Base-by-base conservation (phyloP, 2,329 filamentous ascomycete species). In the Cladosporium halotolerans region DNA sequence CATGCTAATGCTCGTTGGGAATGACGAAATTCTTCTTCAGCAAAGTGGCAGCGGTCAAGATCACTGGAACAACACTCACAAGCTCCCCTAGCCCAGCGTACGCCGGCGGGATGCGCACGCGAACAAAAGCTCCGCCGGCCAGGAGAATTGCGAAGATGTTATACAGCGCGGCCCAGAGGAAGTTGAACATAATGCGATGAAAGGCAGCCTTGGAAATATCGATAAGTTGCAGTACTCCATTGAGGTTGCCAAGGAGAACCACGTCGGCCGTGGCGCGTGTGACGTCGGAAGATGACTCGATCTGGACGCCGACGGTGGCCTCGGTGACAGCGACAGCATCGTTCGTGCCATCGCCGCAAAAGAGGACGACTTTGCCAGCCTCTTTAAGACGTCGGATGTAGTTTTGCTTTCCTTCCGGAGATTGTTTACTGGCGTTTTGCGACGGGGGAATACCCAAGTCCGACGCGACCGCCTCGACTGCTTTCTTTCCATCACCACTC, bases 281-380 rank as follows among this genome's bases (percentile, higher is more conserved):
- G 1, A 90, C 75, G 53, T 89, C 86, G 1, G 77, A 81, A 4
- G 76, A 74, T 53, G 73, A 76, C 55, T 78, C 79, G 65, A 92
- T 80, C 58, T 88, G 84, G 0, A 90, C 74, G 28, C 88, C 88
- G 31, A 92, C 78, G 6, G 78, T 79, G 1, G 88, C 85, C 63
- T 84, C 80, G 0, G 85, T 82, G 2, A 92, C 75, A 0, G 88
- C 88, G 3, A 81, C 76, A 0, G 87, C 84, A 62, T 92, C 87
- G 65, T 91, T 91, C 11, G 85, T 89, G 1, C 88, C 88, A 60
- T 92, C 87, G 32, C 88, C 87, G 49, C 80, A 78, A 67, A 92
- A 91, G 5, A 90, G 67, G 14, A 88, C 78, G 13, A 59, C 61
- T 5, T 42, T 52, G 14, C 55, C 48, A 13, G 34, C 32, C 9